phyloP scores from a whole-genome alignment of 1,139 yeast species.

The Hemisphaericaspora xylanilytica region DNA sequence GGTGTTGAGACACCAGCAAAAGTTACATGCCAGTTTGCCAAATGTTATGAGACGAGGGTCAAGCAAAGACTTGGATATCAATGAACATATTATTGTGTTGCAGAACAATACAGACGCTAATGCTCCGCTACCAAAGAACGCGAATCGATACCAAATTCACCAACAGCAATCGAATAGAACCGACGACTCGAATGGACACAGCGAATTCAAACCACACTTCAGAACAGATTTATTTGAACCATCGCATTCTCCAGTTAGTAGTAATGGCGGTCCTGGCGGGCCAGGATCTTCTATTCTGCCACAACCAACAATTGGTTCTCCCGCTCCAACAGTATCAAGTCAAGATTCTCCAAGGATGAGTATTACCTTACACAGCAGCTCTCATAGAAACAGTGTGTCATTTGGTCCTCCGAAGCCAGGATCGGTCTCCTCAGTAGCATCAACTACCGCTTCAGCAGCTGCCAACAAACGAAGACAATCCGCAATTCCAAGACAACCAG shows the following conservation, averaged over 20 bases:
- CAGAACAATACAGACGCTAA: constrained; percentile 44
- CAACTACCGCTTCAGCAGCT: constrained; percentile 1
- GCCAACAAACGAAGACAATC: background rate
- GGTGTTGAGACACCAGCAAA: constrained; percentile 49
- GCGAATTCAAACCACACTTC: constrained; percentile 19
- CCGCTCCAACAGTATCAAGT: constrained; percentile 5
- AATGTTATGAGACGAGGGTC: constrained; percentile 22
- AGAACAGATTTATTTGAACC: constrained; percentile 22
- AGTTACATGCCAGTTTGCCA: constrained; percentile 31
- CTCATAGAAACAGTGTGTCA: constrained; percentile 14
- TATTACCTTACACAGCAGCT: constrained; percentile 14
- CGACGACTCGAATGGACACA: background rate
- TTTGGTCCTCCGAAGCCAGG: constrained; percentile 8
- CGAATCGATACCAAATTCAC: too few species aligned
- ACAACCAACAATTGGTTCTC: constrained; percentile 6
- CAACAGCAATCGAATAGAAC: too few species aligned
- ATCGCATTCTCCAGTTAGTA: constrained; percentile 2
- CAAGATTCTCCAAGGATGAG: constrained; percentile 13
- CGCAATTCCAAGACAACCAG: background rate
- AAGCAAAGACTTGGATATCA: constrained; percentile 18
- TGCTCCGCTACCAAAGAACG: constrained; percentile 44
- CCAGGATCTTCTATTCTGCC: constrained; percentile 9
- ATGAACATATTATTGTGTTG: constrained; percentile 44
- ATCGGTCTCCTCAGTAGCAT: constrained; percentile 3
- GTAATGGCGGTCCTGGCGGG: background rate